Conservation (phyloP, 2,329 filamentous ascomycete species). For the Colletotrichum shisoi region DNA sequence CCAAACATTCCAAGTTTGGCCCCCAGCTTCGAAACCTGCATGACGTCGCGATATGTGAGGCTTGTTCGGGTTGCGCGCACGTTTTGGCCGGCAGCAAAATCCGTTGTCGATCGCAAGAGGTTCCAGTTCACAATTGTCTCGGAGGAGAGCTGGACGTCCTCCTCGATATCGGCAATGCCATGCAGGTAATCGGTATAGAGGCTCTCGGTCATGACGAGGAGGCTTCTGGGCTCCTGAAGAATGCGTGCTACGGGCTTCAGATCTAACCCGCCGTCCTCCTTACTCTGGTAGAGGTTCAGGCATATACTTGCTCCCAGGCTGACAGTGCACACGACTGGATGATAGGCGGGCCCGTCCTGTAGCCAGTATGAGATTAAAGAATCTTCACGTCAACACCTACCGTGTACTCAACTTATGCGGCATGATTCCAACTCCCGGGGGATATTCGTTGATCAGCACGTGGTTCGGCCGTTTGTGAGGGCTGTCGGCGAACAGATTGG, state of each 20-base stretch:
- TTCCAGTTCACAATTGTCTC: constrained; percentile 76
- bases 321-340: constrained; percentile 87
- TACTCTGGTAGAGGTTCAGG: constrained; percentile 76
- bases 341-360: constrained; percentile 83
- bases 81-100: constrained; percentile 62
- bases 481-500: constrained; percentile 66
- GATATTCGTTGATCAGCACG: constrained; percentile 92
- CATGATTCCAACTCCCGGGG: constrained; percentile 91
- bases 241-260: constrained; percentile 64
- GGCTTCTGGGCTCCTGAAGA: constrained; percentile 82
- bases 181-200: constrained; percentile 78
- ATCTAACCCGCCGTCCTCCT: constrained; percentile 66
- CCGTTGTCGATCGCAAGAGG: constrained; percentile 62
- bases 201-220: constrained; percentile 74
- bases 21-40: constrained; percentile 78
- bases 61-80: constrained; percentile 70
- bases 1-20: constrained; percentile 67
- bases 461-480: constrained; percentile 85
- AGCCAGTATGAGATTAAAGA: constrained; percentile 42
- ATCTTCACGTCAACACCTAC: constrained; percentile 33
- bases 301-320: constrained; percentile 81
- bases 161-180: constrained; percentile 72
- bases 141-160: constrained; percentile 70
- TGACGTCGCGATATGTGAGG: constrained; percentile 84
- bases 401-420: constrained; percentile 73